Evolutionary conservation across 768 basidiomycete genomes (phyloP).

Genomic region (Leucocoprinus sp.): DNA sequence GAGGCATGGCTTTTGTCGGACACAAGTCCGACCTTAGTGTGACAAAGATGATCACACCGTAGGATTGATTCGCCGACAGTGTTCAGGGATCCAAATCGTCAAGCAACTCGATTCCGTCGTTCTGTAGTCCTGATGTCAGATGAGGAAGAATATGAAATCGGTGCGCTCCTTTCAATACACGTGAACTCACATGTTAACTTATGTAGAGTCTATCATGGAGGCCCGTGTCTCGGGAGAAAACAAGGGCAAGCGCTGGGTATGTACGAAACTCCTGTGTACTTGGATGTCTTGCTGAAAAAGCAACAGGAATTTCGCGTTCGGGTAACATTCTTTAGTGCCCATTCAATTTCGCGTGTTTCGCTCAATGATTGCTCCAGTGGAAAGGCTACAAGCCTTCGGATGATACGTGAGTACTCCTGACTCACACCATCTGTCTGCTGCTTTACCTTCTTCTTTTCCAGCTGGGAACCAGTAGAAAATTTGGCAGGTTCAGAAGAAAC

Average conservation of each 20-base stretch:
- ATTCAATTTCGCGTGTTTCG: neutral
- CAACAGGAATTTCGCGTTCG: conserved; percentile 50
- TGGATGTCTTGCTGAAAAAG: conserved; percentile 8
- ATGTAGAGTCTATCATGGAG: conserved; percentile 41
- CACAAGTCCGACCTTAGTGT: too few relatives aligned
- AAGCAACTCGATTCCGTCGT: too few relatives aligned
- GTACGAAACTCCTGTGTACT: conserved; percentile 12
- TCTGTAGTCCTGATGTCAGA: conserved; percentile 24
- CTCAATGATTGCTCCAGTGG: conserved; percentile 37
- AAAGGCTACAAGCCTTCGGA: conserved; percentile 46
- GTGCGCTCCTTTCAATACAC: conserved; percentile 29
- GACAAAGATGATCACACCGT: too few relatives aligned
- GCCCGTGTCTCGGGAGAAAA: conserved; percentile 41
- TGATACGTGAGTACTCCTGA: conserved; percentile 41
- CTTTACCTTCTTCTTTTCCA: too few relatives aligned
- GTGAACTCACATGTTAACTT: conserved; percentile 4
- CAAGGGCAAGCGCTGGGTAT: conserved; percentile 45
- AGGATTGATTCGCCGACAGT: too few relatives aligned
- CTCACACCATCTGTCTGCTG: neutral
- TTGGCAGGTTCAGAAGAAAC: conserved; percentile 52
- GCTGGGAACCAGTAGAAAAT: conserved; percentile 63
- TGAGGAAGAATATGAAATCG: conserved; percentile 58
- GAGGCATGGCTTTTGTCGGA: too few relatives aligned
- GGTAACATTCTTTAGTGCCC: conserved; percentile 27
- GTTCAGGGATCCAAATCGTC: too few relatives aligned